A percentile compares a stretch with the other conserved stretches of the same genome.
Evolutionary conservation across 768 basidiomycete species (phyloP).

Genomic region (Trametes maxima): DNA sequence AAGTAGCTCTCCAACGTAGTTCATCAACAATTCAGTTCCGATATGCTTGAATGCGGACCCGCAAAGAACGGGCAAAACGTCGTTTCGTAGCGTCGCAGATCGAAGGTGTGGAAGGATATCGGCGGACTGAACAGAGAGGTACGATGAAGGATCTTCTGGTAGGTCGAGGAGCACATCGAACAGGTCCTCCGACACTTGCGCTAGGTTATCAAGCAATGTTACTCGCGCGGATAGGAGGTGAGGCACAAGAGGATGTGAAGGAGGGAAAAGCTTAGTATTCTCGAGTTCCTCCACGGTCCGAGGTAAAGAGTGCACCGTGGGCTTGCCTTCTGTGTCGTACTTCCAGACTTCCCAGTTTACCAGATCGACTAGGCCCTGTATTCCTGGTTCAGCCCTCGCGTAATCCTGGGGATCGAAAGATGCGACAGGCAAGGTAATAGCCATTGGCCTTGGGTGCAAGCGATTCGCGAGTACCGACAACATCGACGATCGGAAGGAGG

Average conservation of each 20-base stretch:
- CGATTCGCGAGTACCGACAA: constrained; percentile 73
- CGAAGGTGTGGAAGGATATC: constrained; percentile 68
- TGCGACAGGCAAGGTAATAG: constrained; percentile 73
- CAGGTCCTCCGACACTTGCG: constrained; percentile 80
- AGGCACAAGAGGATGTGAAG: constrained; percentile 66
- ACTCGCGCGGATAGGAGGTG: constrained; percentile 69
- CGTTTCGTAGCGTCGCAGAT: constrained; percentile 60
- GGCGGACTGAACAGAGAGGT: constrained; percentile 57
- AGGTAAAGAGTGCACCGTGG: constrained; percentile 51
- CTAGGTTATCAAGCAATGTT: constrained; percentile 73
- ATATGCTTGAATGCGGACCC: constrained; percentile 82
- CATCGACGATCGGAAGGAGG: constrained; percentile 73
- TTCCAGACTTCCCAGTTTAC: constrained; percentile 84
- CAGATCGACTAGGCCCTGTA: constrained; percentile 83
- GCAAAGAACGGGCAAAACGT: constrained; percentile 78
- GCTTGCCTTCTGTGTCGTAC: constrained; percentile 58
- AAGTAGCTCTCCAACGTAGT: constrained; percentile 79
- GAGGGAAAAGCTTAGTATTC: constrained; percentile 46
- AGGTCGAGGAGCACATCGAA: constrained; percentile 69
- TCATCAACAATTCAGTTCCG: constrained; percentile 79
- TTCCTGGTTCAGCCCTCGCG: constrained; percentile 73
- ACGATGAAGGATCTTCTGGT: constrained; percentile 60
- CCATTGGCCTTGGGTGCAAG: constrained; percentile 73
- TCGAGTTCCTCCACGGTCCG: constrained; percentile 47
- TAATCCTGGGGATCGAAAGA: constrained; percentile 74